phyloP scores from a whole-genome alignment of 1,139 yeast species.

The Kodamaea sp. region DNA sequence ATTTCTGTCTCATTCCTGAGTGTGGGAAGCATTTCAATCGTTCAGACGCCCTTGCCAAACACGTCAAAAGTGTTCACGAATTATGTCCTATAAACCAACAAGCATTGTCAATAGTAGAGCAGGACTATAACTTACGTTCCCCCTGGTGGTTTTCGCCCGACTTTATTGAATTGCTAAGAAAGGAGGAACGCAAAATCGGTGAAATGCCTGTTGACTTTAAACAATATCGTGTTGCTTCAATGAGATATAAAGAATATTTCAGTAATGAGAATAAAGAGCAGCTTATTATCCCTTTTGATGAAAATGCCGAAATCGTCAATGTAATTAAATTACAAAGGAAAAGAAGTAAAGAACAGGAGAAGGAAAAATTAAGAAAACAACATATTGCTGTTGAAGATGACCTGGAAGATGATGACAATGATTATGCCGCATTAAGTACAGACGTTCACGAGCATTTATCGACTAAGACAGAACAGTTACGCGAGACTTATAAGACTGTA shows the following conservation, averaged over 20 bases:
- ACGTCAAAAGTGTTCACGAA: slow-evolving; percentile 61
- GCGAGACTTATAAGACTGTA: slow-evolving; percentile 4
- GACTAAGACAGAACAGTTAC: slow-evolving; percentile 3
- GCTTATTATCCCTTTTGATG: slow-evolving; percentile 6
- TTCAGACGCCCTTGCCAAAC: slow-evolving; percentile 62
- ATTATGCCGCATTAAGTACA: slow-evolving; percentile 1
- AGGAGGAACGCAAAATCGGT: slow-evolving; percentile 5
- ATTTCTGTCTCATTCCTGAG: slow-evolving; percentile 66
- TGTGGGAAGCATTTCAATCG: slow-evolving; percentile 60
- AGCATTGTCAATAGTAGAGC: slow-evolving; percentile 25
- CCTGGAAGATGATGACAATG: slow-evolving; percentile 6
- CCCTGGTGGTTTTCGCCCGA: slow-evolving; percentile 46
- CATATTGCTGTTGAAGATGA: slow-evolving; percentile 4
- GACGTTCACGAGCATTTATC: slow-evolving; percentile 6
- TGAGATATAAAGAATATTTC: slow-evolving; percentile 29
- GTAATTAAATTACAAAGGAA: slow-evolving; percentile 15
- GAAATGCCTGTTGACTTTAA: slow-evolving; percentile 31
- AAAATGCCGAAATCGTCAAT: slow-evolving; percentile 8
- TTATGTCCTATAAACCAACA: slow-evolving; percentile 33
- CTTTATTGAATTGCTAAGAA: slow-evolving; percentile 25
- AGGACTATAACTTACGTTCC: slow-evolving; percentile 32
- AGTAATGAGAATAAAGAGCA: slow-evolving; percentile 7
- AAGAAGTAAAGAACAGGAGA: slow-evolving; percentile 9
- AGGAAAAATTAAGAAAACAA: slow-evolving; percentile 8
- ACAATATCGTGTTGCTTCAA: slow-evolving; percentile 33